These are phyloP conservation scores for Camellia granthamiana DNA, from an alignment of 148 eudicot species.

Conservation along the genomic window DNA sequence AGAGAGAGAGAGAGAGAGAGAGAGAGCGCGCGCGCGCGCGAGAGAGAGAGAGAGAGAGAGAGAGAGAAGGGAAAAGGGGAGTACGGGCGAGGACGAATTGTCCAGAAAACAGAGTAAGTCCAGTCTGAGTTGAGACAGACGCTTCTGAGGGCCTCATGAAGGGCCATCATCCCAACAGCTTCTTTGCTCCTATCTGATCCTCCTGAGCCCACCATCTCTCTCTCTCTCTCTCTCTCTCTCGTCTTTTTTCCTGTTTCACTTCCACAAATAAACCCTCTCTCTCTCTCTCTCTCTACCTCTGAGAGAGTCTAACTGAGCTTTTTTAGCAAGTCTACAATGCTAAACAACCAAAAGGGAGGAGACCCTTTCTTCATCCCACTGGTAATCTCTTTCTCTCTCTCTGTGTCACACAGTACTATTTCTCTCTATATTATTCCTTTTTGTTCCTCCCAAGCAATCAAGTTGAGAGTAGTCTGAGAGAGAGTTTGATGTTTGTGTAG, in stretches of 20 bases:
- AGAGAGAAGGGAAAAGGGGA: neutral
- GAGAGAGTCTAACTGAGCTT: slow-evolving; percentile 1
- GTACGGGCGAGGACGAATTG: slow-evolving; percentile 92
- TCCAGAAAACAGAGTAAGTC: slow-evolving; percentile 99
- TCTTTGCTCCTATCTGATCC: slow-evolving; percentile 74
- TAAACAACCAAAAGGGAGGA: slow-evolving; percentile 23
- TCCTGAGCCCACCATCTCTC: slow-evolving; percentile 72
- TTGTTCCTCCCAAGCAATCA: neutral
- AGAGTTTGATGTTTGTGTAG: neutral
- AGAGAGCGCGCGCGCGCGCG: too few relatives aligned
- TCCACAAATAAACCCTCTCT: slow-evolving; percentile 15
- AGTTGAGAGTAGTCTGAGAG: neutral
- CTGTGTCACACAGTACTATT: neutral
- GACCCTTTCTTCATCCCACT: slow-evolving; percentile 15
- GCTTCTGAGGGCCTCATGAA: slow-evolving; percentile 84
- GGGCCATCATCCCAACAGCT: slow-evolving; percentile 97
- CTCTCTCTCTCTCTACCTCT: neutral
- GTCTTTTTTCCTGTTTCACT: slow-evolving; percentile 9
- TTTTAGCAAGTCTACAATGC: slow-evolving; percentile 12
- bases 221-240: slow-evolving; percentile 23
- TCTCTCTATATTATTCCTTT: neutral
- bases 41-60: slow-evolving; percentile 12
- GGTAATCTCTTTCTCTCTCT: neutral
- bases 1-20: slow-evolving; percentile 10
- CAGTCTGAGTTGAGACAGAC: slow-evolving; percentile 81